A percentile compares a stretch with the other conserved stretches of the same genome.
Evolutionary conservation across 176 grass and related monocot species (phyloP).

Genomic region (Raddia guianensis): DNA sequence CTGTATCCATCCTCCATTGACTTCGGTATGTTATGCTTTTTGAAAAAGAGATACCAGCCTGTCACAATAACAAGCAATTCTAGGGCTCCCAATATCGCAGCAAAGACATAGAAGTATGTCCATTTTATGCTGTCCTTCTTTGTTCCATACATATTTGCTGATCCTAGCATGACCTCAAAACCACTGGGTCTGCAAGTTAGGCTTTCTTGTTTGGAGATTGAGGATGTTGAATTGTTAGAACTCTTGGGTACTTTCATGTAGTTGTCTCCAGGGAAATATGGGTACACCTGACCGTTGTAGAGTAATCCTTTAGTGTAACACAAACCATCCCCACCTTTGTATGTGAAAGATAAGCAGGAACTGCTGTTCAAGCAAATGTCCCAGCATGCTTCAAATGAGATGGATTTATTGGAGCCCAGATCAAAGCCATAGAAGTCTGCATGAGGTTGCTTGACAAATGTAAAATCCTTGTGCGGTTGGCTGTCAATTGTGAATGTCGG

Average conservation of each 20-base stretch:
- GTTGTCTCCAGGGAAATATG: constrained; percentile 55
- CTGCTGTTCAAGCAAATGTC: constrained; percentile 50
- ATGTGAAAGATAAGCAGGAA: constrained; percentile 56
- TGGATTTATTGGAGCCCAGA: constrained; percentile 28
- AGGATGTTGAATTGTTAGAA: constrained; percentile 34
- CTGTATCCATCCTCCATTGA: constrained; percentile 75
- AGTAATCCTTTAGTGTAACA: constrained; percentile 63
- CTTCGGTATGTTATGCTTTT: constrained; percentile 41
- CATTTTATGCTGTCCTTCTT: constrained; percentile 60
- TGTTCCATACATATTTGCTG: constrained; percentile 47
- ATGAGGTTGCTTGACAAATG: constrained; percentile 48
- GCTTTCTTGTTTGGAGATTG: constrained; percentile 1
- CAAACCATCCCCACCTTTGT: constrained; percentile 50
- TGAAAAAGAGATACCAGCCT: constrained; percentile 72
- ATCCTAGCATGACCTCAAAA: constrained; percentile 31
- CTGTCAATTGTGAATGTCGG: constrained; percentile 41
- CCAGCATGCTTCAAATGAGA: constrained; percentile 58
- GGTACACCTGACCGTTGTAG: constrained; percentile 60
- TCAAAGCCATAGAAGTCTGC: constrained; percentile 72
- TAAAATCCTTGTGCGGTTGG: constrained; percentile 41
- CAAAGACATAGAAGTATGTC: constrained; percentile 67
- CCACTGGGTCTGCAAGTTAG: constrained; percentile 37
- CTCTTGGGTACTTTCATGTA: constrained; percentile 67
- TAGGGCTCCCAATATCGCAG: constrained; percentile 49
- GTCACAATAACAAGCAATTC: constrained; percentile 56